Conservation (phyloP, 345 rosid species). For the Dovyalis caffra region DNA sequence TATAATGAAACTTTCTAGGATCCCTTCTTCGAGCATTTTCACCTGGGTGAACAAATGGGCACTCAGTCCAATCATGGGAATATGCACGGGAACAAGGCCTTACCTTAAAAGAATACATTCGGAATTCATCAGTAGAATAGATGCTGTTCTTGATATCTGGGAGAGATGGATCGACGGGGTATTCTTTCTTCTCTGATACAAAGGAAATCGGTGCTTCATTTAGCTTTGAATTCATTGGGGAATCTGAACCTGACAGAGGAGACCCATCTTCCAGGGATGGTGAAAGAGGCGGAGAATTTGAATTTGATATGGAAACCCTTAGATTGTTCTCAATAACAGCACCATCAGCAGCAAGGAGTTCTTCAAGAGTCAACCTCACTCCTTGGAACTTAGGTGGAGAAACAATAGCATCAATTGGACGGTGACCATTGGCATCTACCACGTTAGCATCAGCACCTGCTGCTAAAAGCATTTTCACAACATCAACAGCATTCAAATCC, state of each 20-base stretch:
- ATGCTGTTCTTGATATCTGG: slow-evolving; percentile 95
- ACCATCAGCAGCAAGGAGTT: slow-evolving; percentile 61
- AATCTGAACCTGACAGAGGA: slow-evolving; percentile 45
- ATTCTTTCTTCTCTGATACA: slow-evolving; percentile 71
- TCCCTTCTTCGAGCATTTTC: slow-evolving; percentile 97
- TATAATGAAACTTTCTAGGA: slow-evolving; percentile 92
- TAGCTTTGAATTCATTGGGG: slow-evolving; percentile 46
- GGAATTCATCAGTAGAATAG: slow-evolving; percentile 85
- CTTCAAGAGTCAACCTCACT: slow-evolving; percentile 59
- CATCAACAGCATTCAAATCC: slow-evolving; percentile 67
- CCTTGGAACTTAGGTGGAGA: slow-evolving; percentile 67
- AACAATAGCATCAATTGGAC: slow-evolving; percentile 78
- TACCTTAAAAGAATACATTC: slow-evolving; percentile 95
- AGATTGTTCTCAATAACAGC: slow-evolving; percentile 41
- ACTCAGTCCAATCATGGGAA: slow-evolving; percentile 98
- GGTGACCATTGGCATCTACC: slow-evolving; percentile 57
- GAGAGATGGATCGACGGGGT: slow-evolving; percentile 87
- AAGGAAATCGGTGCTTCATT: slow-evolving; percentile 30
- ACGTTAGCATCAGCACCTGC: slow-evolving; percentile 80
- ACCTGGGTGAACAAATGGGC: slow-evolving; percentile 96
- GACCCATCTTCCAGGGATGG: slow-evolving; percentile 59
- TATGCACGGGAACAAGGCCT: slow-evolving; percentile 94
- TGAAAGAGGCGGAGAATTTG: slow-evolving; percentile 59
- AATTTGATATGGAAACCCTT: slow-evolving; percentile 43
- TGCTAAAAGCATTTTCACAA: slow-evolving; percentile 68